phyloP scores from a whole-genome alignment of 2,329 filamentous ascomycete genomes.

The Neopestalotiopsis sp. region DNA sequence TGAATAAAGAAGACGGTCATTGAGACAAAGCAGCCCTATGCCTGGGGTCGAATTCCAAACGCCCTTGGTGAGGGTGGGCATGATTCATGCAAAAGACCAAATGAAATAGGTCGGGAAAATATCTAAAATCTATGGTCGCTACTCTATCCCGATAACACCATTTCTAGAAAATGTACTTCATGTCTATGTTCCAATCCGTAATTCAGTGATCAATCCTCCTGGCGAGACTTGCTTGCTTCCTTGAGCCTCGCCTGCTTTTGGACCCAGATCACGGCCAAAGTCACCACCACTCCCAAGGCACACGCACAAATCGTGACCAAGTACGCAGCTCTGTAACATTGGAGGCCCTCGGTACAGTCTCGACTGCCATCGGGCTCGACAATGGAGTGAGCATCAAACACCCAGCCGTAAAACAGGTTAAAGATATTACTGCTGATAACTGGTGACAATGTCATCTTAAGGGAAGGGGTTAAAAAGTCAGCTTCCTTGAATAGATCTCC shows the following conservation, averaged over 20 bases:
- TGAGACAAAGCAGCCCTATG: too few species aligned
- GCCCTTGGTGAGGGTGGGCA: too few species aligned
- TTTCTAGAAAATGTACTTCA: background rate
- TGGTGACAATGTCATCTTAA: conserved; percentile 83
- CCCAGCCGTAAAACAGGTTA: conserved; percentile 85
- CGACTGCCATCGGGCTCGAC: conserved; percentile 71
- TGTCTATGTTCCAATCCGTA: background rate
- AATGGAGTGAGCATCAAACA: conserved; percentile 82
- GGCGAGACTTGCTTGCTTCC: conserved; percentile 42
- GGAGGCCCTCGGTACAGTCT: conserved; percentile 76
- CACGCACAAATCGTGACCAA: conserved; percentile 77
- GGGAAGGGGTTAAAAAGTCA: conserved; percentile 42
- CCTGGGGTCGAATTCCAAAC: too few species aligned
- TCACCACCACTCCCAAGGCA: conserved; percentile 69
- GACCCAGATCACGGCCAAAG: conserved; percentile 71
- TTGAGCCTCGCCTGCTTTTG: conserved; percentile 50
- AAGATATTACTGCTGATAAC: conserved; percentile 89
- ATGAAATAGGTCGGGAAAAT: background rate
- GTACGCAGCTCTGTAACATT: conserved; percentile 84
- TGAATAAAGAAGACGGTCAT: too few species aligned
- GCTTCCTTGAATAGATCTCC: background rate
- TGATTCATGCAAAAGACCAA: background rate
- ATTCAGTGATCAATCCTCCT: conserved; percentile 37
- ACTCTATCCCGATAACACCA: background rate
- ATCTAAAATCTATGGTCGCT: background rate